Conservation (phyloP, 192 early-diverging fungal species). For the Blastocladiella britannica region DNA sequence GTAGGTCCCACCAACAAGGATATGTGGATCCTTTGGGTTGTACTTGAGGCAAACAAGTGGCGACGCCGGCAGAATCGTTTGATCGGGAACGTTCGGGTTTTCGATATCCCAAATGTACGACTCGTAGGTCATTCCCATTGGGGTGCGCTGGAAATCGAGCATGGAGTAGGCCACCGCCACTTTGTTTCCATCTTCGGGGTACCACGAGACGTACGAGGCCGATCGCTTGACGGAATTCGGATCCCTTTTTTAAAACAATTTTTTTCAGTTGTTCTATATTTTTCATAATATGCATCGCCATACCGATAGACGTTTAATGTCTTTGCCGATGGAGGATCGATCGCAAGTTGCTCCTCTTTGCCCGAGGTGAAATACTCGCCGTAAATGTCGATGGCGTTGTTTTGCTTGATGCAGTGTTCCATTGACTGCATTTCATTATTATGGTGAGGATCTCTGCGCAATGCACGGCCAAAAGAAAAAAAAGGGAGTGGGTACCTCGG, state of each 20-base stretch:
- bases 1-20: slow-evolving; percentile 36
- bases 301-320: slow-evolving; percentile 35
- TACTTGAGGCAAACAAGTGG: slow-evolving; percentile 35
- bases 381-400: slow-evolving; percentile 46
- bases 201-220: slow-evolving; percentile 32
- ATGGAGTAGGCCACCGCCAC: slow-evolving; percentile 37
- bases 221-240: slow-evolving; percentile 28
- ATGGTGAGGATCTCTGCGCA: background rate
- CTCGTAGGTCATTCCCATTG: slow-evolving; percentile 28
- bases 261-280: slow-evolving; percentile 3
- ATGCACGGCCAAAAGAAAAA: too few species aligned
- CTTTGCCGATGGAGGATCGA: slow-evolving; percentile 28
- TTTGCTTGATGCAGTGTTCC: slow-evolving; percentile 44
- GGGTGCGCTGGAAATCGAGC: slow-evolving; percentile 31
- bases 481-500: too few species aligned
- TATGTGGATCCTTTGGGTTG: slow-evolving; percentile 43
- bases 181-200: slow-evolving; percentile 39
- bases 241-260: slow-evolving; percentile 18
- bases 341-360: slow-evolving; percentile 11
- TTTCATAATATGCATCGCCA: too few species aligned
- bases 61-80: slow-evolving; percentile 24
- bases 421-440: slow-evolving; percentile 16
- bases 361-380: slow-evolving; percentile 28
- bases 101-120: slow-evolving; percentile 46
- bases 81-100: slow-evolving; percentile 35